These are phyloP conservation scores for Backusella sp. DNA, from an alignment of 192 early-diverging fungal genomes.

Conservation along the genomic window DNA sequence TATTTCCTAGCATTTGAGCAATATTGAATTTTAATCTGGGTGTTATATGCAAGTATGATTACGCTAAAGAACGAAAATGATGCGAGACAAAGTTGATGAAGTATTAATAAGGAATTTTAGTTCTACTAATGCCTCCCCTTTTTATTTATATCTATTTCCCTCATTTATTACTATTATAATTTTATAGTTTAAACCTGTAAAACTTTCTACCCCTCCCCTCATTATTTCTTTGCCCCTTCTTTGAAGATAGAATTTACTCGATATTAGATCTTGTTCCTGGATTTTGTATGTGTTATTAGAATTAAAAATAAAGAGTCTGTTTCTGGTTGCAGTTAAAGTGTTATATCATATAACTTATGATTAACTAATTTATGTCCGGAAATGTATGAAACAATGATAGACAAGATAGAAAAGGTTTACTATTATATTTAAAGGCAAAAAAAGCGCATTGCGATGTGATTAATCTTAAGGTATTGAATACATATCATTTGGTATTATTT, in stretches of 20 bases:
- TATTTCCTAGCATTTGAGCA: background rate
- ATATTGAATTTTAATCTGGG: background rate
- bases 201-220: background rate
- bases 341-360: background rate
- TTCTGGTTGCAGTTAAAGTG: background rate
- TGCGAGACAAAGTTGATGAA: background rate
- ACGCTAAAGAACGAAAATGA: conserved; percentile 7
- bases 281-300: background rate
- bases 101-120: conserved; percentile 6
- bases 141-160: background rate
- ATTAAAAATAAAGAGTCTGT: background rate
- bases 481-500: background rate
- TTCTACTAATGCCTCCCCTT: background rate
- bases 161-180: background rate
- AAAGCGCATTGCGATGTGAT: background rate
- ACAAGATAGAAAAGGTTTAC: background rate
- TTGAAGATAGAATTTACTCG: background rate
- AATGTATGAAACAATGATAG: background rate
- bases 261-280: background rate
- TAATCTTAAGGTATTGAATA: background rate
- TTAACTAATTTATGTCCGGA: background rate
- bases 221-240: background rate
- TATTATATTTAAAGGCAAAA: background rate
- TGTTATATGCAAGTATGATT: background rate
- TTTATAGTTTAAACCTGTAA: background rate